Conservation (phyloP, 2,329 filamentous ascomycete genomes). For the Rhinocladiella mackenziei region DNA sequence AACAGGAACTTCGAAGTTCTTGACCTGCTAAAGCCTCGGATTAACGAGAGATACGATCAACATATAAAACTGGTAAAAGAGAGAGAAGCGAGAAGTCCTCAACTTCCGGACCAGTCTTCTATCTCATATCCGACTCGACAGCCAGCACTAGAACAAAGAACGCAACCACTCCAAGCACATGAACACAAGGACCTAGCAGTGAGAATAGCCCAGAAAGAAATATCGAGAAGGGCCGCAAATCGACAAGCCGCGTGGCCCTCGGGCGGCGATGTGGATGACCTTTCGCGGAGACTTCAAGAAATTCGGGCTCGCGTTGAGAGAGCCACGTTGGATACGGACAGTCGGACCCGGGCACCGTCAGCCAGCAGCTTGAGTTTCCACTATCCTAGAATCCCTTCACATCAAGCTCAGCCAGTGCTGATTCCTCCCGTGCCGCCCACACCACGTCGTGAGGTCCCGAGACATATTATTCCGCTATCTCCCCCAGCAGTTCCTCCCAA, state of each 20-base stretch:
- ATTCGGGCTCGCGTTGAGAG: conserved; percentile 29
- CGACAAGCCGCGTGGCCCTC: conserved; percentile 51
- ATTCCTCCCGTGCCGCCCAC: conserved; percentile 4
- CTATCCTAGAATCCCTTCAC: conserved; percentile 42
- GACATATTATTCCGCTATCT: conserved; percentile 6
- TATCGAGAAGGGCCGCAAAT: conserved; percentile 61
- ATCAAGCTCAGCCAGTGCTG: conserved; percentile 10
- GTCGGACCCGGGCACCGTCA: conserved; percentile 26
- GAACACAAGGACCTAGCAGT: conserved; percentile 74
- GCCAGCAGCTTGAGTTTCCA: conserved; percentile 34
- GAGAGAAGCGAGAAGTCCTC: conserved; percentile 38
- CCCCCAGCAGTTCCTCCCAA: conserved; percentile 26
- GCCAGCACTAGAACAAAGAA: conserved; percentile 8
- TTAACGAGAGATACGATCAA: conserved; percentile 66
- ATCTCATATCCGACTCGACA: conserved; percentile 1
- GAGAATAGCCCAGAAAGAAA: conserved; percentile 68
- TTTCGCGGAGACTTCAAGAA: conserved; percentile 43
- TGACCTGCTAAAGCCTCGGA: conserved; percentile 73
- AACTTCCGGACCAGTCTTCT: conserved; percentile 5
- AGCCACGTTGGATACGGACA: conserved; percentile 1
- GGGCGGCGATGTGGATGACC: conserved; percentile 53
- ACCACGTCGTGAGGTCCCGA: not conserved
- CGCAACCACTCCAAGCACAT: conserved; percentile 61
- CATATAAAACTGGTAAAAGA: conserved; percentile 56
- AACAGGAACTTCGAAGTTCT: conserved; percentile 64